Base-by-base conservation (phyloP, 805 yeast genomes). In the Pichia heedii region DNA sequence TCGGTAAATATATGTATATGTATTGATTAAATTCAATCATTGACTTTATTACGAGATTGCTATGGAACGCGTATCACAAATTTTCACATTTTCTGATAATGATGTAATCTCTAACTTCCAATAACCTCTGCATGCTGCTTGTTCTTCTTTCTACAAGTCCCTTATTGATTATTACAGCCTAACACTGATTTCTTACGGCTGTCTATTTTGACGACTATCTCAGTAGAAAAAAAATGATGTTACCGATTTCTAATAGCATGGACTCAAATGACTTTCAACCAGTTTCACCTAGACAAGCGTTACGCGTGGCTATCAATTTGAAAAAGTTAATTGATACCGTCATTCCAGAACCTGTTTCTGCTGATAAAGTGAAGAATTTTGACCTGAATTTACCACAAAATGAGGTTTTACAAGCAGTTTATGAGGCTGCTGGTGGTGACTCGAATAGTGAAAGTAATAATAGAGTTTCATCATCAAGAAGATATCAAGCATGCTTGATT, bases 381-480 rank as follows among this genome's bases (percentile, higher is more conserved):
- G 77, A 75, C 43, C 77, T 86, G 0, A 70, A 78, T 1, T 70
- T 84, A 33, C 60, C 86, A 44, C 80, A 76, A 48, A 67, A 68
- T 3, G 67, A 69, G 16, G 84, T 84, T 2, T 58, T 83, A n/a
- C 57, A 68, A 13, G 68, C 85, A 46, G 82, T 79, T 2, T 68
- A 74, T 43, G 72, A 70, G 24, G 93, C 95, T 6, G 94, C 94
- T 18, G 94, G 94, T 10, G 95, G 95, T 19, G 68, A 68, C 39
- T 86, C 85, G 5, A 62, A 82, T 3, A 61, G 95, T 19, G 67
- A 68, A 39, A 86, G 86, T 5, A 62, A 82, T 2, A 61, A 67
- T 40, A 79, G 77, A 1, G 19, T n/a, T 6, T 64, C 81, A 0
- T 69, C 81, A 1, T 68, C 80, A 0, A 67, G 71, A 51, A 77